Evolutionary conservation across 768 basidiomycete genomes (phyloP).

Genomic region (Hemileccinum impolitum): DNA sequence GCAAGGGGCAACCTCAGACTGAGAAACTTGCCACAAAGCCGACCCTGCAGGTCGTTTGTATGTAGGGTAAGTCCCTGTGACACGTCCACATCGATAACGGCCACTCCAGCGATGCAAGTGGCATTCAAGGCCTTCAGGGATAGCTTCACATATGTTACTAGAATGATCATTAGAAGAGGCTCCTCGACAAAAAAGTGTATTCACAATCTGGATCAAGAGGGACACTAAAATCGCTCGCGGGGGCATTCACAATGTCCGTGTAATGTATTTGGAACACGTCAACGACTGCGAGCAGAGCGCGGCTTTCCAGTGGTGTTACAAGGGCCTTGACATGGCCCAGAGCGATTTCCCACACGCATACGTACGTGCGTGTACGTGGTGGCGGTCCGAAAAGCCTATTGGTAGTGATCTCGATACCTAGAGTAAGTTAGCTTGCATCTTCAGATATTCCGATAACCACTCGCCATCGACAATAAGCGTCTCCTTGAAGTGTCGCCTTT

Average conservation of each 20-base stretch:
- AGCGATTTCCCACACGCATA: constrained; percentile 92
- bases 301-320: constrained; percentile 52
- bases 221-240: constrained; percentile 62
- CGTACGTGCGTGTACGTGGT: constrained; percentile 79
- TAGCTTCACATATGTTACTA: constrained; percentile 85
- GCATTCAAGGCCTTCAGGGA: constrained; percentile 51
- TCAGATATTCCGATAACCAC: constrained; percentile 1
- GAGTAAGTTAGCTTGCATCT: constrained; percentile 1
- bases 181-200: constrained; percentile 17
- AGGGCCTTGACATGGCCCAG: constrained; percentile 60
- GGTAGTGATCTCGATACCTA: constrained; percentile 75
- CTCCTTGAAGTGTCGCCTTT: constrained; percentile 24
- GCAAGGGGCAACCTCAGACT: constrained; percentile 55
- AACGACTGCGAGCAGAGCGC: constrained; percentile 48
- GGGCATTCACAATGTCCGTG: constrained; percentile 74
- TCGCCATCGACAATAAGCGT: constrained; percentile 50
- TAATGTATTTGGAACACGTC: constrained; percentile 68
- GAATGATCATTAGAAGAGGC: constrained; percentile 8
- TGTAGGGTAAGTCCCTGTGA: constrained; percentile 62
- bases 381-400: constrained; percentile 88
- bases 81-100: constrained; percentile 53
- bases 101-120: constrained; percentile 50
- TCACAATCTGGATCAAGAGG: constrained; percentile 75
- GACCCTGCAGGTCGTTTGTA: constrained; percentile 73
- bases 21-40: constrained; percentile 60